phyloP scores from a whole-genome alignment of 768 basidiomycete genomes.

The Boletus rubescentipes region DNA sequence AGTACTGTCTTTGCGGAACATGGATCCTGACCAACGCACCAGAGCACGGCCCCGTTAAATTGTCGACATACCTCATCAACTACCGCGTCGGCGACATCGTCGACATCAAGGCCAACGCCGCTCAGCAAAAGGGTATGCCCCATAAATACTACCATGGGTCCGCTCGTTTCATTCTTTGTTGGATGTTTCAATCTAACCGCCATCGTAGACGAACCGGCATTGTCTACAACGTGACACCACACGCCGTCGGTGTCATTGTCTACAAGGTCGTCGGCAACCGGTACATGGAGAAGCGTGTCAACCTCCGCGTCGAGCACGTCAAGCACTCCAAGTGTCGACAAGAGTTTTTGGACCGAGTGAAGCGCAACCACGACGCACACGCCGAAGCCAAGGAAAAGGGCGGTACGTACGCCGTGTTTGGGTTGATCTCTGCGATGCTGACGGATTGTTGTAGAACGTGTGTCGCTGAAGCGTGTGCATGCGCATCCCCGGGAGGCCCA shows the following conservation, averaged over 20 bases:
- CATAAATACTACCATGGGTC: slow-evolving; percentile 98
- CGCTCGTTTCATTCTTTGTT: slow-evolving; percentile 33
- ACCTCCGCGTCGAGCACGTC: slow-evolving; percentile 95
- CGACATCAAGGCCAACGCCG: slow-evolving; percentile 99
- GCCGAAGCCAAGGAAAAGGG: slow-evolving; percentile 88
- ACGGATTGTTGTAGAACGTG: slow-evolving; percentile 51
- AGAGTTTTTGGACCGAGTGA: slow-evolving; percentile 96
- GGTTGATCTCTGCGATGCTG: neutral
- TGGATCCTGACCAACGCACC: slow-evolving; percentile 7
- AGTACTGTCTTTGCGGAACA: slow-evolving; percentile 4
- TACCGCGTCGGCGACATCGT: slow-evolving; percentile 98
- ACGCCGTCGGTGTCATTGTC: slow-evolving; percentile 93
- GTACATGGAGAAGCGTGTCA: slow-evolving; percentile 99
- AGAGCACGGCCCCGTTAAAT: slow-evolving; percentile 88
- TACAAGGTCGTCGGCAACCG: slow-evolving; percentile 99
- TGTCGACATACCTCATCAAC: slow-evolving; percentile 92
- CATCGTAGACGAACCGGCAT: slow-evolving; percentile 87
- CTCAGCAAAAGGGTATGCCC: slow-evolving; percentile 99
- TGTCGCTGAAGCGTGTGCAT: slow-evolving; percentile 84
- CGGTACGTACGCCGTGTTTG: slow-evolving; percentile 45
- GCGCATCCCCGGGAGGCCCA: slow-evolving; percentile 76
- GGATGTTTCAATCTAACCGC: neutral
- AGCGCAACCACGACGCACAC: slow-evolving; percentile 83
- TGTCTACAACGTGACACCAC: slow-evolving; percentile 96
- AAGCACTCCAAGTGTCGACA: slow-evolving; percentile 96